Evolutionary conservation across 2,329 filamentous ascomycete genomes (phyloP).

Genomic region (Calonectria pseudoturangicola): DNA sequence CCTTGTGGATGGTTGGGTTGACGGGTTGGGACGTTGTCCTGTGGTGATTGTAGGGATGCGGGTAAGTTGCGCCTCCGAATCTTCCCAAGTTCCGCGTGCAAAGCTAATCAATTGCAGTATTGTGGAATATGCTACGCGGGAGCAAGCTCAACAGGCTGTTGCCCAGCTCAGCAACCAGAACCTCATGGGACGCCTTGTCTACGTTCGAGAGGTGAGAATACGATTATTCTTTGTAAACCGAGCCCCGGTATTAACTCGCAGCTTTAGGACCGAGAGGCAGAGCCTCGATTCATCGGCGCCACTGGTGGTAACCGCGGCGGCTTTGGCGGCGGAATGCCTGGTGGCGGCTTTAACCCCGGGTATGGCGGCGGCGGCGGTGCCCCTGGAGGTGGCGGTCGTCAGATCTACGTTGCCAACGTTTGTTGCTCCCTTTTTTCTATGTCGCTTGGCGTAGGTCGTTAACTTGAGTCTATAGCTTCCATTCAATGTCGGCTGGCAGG

Average conservation of each 20-base stretch:
- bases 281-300: constrained; percentile 93
- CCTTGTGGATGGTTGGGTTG: constrained; percentile 97
- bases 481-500: constrained; percentile 98
- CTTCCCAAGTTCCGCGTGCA: background rate
- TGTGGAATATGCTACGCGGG: constrained; percentile 99
- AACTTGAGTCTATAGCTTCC: constrained; percentile 80
- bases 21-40: constrained; percentile 96
- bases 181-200: constrained; percentile 98
- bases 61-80: constrained; percentile 78
- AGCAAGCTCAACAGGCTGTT: constrained; percentile 98
- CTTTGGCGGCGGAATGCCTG: constrained; percentile 72
- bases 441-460: constrained; percentile 43
- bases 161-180: constrained; percentile 99
- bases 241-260: constrained; percentile 8
- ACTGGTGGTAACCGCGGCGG: constrained; percentile 78
- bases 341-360: constrained; percentile 76
- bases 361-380: constrained; percentile 67
- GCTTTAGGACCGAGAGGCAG: constrained; percentile 92
- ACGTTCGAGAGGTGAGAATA: constrained; percentile 91
- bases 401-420: constrained; percentile 99
- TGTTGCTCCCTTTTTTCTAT: constrained; percentile 68
- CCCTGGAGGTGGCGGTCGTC: constrained; percentile 78
- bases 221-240: no score
- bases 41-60: constrained; percentile 98
- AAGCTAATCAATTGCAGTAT: constrained; percentile 78